Conservation (phyloP, 2,329 filamentous ascomycete genomes). For the Bipolaris zeicola region DNA sequence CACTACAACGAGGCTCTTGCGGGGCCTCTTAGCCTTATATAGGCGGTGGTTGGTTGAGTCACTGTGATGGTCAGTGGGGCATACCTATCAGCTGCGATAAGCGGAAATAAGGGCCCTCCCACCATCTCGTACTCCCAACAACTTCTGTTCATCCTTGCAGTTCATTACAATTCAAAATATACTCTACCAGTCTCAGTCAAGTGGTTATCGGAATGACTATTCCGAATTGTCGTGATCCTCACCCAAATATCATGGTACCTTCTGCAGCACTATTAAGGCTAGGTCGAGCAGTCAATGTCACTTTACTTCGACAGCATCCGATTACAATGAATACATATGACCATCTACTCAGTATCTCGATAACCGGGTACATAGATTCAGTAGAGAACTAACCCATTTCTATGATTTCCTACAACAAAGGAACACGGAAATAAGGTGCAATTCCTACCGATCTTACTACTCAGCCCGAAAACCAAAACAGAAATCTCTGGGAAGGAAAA, state of each 20-base stretch:
- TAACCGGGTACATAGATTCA: not conserved
- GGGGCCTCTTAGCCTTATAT: conserved; percentile 4
- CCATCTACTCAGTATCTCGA: not conserved
- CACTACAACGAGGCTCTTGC: not conserved
- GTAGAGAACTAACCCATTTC: not conserved
- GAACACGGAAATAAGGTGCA: not conserved
- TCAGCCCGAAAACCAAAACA: not conserved
- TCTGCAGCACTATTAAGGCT: no score
- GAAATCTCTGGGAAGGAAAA: no score
- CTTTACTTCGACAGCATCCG: not conserved
- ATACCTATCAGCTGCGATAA: conserved; percentile 12
- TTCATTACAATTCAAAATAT: not conserved
- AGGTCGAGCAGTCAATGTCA: not conserved
- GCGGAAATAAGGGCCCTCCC: not conserved
- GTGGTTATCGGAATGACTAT: not conserved
- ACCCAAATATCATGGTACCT: not conserved
- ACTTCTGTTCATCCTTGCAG: not conserved
- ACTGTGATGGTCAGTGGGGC: conserved; percentile 13
- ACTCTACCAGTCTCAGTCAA: no score
- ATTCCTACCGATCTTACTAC: not conserved
- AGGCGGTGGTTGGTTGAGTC: conserved; percentile 19
- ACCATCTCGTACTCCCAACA: not conserved
- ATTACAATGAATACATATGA: not conserved
- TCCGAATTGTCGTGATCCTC: not conserved
- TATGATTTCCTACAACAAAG: not conserved